A percentile compares a stretch with the other conserved stretches of the same genome.
Conservation (phyloP, 768 basidiomycete genomes). For the Fistulinella prunicolor region DNA sequence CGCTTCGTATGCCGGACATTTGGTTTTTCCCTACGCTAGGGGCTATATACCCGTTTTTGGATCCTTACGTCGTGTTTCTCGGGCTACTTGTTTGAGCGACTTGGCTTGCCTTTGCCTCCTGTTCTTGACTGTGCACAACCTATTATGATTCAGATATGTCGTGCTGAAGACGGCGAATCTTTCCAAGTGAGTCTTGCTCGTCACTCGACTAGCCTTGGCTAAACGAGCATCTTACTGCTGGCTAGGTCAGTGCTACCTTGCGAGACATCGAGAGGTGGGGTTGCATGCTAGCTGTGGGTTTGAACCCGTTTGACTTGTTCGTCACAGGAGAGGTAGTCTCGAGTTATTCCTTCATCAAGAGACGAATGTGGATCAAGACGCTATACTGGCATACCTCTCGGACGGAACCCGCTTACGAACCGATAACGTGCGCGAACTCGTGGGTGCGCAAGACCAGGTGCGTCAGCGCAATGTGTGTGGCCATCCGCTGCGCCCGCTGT, state of each 20-base stretch:
- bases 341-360: conserved; percentile 71
- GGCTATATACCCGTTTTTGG: conserved; percentile 1
- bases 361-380: conserved; percentile 66
- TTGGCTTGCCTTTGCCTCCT: background rate
- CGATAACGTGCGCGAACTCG: conserved; percentile 73
- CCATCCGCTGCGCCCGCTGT: too few relatives aligned
- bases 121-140: conserved; percentile 9
- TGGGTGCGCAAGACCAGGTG: conserved; percentile 74
- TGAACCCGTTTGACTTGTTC: conserved; percentile 6
- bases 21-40: too few relatives aligned
- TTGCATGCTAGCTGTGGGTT: conserved; percentile 3
- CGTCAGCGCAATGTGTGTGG: conserved; percentile 9
- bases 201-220: background rate
- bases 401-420: conserved; percentile 73
- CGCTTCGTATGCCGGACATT: too few relatives aligned
- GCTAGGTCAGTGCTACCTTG: conserved; percentile 55
- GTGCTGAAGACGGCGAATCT: conserved; percentile 61
- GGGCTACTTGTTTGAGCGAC: background rate
- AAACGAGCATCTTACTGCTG: background rate
- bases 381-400: conserved; percentile 72
- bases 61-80: conserved; percentile 18
- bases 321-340: conserved; percentile 57
- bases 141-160: conserved; percentile 61
- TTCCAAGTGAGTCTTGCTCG: conserved; percentile 44
- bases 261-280: conserved; percentile 75